Conservation (phyloP, 2,329 filamentous ascomycete species). For the Phialocephala subalpina region DNA sequence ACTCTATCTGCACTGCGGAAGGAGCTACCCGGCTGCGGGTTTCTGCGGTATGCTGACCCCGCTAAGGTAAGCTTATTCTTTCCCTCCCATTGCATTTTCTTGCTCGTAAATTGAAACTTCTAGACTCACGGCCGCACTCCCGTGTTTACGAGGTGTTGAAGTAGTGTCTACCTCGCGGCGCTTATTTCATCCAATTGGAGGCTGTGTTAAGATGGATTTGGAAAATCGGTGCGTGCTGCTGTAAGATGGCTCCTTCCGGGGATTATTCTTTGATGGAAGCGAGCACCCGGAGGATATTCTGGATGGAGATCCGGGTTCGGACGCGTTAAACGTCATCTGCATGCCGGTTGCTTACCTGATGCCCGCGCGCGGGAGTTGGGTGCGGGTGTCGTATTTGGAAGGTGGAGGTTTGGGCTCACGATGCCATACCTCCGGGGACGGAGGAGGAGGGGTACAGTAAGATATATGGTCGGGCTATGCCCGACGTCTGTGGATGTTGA, state of each 20-base stretch:
- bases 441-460: not conserved
- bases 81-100: not conserved
- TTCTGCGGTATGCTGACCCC: not conserved
- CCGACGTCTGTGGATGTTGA: not conserved
- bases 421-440: not conserved
- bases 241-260: not conserved
- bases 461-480: not conserved
- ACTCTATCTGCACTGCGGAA: not conserved
- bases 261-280: not conserved
- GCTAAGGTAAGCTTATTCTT: slow-evolving; percentile 11
- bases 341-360: not conserved
- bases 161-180: not conserved
- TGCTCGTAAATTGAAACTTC: not conserved
- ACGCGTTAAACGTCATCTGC: not conserved
- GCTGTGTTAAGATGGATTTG: no score
- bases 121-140: not conserved
- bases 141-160: slow-evolving; percentile 4
- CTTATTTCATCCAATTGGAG: not conserved
- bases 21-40: not conserved
- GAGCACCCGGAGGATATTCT: not conserved
- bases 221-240: not conserved
- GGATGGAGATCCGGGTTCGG: not conserved
- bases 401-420: not conserved
- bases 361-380: not conserved
- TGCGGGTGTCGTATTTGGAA: not conserved